Base-by-base conservation (phyloP, 345 rosid species). In the Anastatica hierochuntica region DNA sequence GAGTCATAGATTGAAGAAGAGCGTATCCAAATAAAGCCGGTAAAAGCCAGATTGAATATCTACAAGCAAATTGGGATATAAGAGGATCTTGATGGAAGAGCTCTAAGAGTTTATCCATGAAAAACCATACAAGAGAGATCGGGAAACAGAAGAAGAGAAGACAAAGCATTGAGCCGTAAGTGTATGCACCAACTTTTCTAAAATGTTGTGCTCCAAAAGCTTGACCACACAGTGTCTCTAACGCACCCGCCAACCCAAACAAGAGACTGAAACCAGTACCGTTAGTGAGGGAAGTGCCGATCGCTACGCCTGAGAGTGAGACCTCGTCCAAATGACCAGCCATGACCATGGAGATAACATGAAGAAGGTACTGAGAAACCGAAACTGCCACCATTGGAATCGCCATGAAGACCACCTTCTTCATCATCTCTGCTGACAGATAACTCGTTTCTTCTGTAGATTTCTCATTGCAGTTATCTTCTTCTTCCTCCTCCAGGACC, bases 121-220 rank as follows among this genome's bases (percentile, higher is more conserved):
- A 66, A 36, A 73, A 26, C 78, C 78, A 69, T 2, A 76, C 14
- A 49, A 64, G 20, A 13, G 77, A 66, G 18, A 78, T 43, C 14
- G 72, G 76, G 23, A 75, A 1, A 60, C 77, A 72, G 4, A 68
- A 18, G 9, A 39, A 11, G 14, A 75, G 3, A 13, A 77, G 65
- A 53, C 55, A 63, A 9, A 71, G 26, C 21, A 63, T 61, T 13
- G 74, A 65, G 50, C 52, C 49, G 64, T 74, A 79, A 7, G 71
- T 70, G 12, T 75, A 75, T 12, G 62, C 47, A 55, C 77, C 69
- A 4, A 83, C 30, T 52, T 70, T 77, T 8, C 46, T 44, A 40
- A 56, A 74, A 48, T 75, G 78, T 36, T 63, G 20, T 27, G 82
- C 88, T 56, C 82, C 89, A 58, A 69, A 77, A 16, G 81, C 83